phyloP scores from a whole-genome alignment of 345 rosid genomes.

The Pseudoturritis turrita region DNA sequence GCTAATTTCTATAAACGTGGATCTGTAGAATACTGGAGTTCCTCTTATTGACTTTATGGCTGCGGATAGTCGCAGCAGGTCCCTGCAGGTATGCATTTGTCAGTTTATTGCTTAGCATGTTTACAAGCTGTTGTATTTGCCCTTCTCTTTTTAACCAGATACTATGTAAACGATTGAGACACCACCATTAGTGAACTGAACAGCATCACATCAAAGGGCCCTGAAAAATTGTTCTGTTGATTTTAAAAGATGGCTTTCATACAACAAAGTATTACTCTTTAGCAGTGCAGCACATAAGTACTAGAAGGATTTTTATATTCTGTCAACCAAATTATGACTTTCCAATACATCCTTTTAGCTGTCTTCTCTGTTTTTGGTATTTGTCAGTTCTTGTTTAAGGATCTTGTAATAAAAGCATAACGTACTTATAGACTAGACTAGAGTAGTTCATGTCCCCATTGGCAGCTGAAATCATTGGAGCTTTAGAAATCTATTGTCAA shows the following conservation, averaged over 20 bases:
- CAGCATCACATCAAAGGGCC: background rate
- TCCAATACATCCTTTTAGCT: background rate
- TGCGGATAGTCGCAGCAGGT: constrained; percentile 21
- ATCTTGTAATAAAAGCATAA: background rate
- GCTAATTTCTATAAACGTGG: constrained; percentile 10
- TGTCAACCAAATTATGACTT: constrained; percentile 17
- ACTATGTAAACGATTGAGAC: background rate
- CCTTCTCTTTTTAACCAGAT: background rate
- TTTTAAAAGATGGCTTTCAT: background rate
- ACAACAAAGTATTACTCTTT: background rate
- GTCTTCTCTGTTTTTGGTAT: background rate
- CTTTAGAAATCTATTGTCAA: background rate
- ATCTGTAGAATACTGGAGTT: constrained; percentile 31
- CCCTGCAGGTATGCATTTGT: constrained; percentile 32
- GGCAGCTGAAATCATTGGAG: constrained; percentile 4
- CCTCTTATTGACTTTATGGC: constrained; percentile 26
- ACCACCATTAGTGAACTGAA: background rate
- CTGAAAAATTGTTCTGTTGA: background rate
- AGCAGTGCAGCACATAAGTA: background rate
- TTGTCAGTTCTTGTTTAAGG: background rate
- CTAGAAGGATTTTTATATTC: constrained; percentile 4
- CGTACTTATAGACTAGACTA: background rate
- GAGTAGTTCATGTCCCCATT: constrained; percentile 2
- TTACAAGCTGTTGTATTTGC: constrained; percentile 6
- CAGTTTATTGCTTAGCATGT: constrained; percentile 7